Evolutionary conservation across 164 flowering plant species (phyloP), one percentile per base, ranked within the genome.

Genomic region (Magnolia changhungtana): DNA sequence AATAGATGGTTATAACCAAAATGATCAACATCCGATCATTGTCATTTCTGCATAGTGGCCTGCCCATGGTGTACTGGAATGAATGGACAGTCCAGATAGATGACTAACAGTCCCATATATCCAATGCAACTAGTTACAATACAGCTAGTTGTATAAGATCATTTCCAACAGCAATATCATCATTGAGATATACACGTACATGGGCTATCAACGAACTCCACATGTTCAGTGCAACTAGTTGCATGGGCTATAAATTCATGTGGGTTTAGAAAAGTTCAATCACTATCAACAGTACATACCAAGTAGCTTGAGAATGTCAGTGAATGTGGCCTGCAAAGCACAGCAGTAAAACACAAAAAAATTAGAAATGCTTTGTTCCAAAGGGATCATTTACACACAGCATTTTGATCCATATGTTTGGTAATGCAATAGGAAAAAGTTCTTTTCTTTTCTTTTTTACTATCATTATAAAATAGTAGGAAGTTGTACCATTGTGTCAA

Each of bases 251-350:
- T 11, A 55, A 55, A 55, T 37, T 5, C 45, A 37, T 37, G 45
- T 37, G 18, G 13, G 18, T 55, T 55, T 16, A 8, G 61, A 55
- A 11, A 55, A 55, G 61, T 4, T 55, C 61, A 55, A 55, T 55
- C 61, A 37, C 61, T 55, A 16, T 55, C 21, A 19, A 45, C 20
- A 45, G 20, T 2, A 55, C 89, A 23, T 88, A 93, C 97, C 91
- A 23, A 93, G 90, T 79, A 70, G 81, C 82, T 90, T 90, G 80
- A 93, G 83, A 75, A 93, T 91, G 76, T 93, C 97, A 0, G 95
- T 91, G 81, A 93, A 91, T 2, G 97, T 93, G 21, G 96, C 97
- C 97, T 93, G 93, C 83, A 84, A 74, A 55, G 69, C 4, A 50
- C 59, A 71, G 7, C 45, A 37, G 45, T 37, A 37, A 31, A 27